Evolutionary conservation across 345 rosid species (phyloP), one percentile per base, ranked within the genome.

Genomic region (Lepidium didymum): DNA sequence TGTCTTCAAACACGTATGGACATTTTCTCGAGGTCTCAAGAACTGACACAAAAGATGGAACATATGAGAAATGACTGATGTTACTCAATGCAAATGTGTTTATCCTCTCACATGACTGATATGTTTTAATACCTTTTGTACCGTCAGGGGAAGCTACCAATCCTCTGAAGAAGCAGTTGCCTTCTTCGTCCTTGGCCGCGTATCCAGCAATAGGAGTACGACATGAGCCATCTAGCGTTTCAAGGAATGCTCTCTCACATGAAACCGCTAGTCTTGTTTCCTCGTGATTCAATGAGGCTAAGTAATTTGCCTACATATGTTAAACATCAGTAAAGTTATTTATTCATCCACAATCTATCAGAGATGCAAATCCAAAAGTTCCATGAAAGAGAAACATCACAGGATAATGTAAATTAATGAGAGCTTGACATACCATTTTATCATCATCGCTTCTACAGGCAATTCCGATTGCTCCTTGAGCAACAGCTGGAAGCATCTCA

Each of bases 401-500:
- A 14, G 50, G 3, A n/a, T 2, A 45, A 46, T 21, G 41, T 31
- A 29, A 19, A 47, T 33, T 61, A 63, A 55, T 44, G 46, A 55
- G 64, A 63, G 25, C 14, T 54, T 42, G 51, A 60, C 74, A 34
- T 69, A 94, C 99, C 96, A 91, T 94, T 85, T 82, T 94, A 53
- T 86, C 87, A 46, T 94, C 93, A 73, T 77, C 73, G 25, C 67
- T 86, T 77, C 96, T 82, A 75, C 99, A 91, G 31, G 99, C 97
- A 70, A 94, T 91, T 66, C 99, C 99, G 54, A 94, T 94, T 7
- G 99, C 99, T 21, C 99, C 99, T 76, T 94, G 99, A 63, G 99
- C 99, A 84, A 94, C 99, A 43, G 99, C 99, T 8, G 99, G 99
- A 68, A 94, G 97, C 97, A 94, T 94, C 62, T 91, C 96, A 56